Evolutionary conservation across 192 early-diverging fungal genomes (phyloP).

Genomic region (Coemansia sp.): DNA sequence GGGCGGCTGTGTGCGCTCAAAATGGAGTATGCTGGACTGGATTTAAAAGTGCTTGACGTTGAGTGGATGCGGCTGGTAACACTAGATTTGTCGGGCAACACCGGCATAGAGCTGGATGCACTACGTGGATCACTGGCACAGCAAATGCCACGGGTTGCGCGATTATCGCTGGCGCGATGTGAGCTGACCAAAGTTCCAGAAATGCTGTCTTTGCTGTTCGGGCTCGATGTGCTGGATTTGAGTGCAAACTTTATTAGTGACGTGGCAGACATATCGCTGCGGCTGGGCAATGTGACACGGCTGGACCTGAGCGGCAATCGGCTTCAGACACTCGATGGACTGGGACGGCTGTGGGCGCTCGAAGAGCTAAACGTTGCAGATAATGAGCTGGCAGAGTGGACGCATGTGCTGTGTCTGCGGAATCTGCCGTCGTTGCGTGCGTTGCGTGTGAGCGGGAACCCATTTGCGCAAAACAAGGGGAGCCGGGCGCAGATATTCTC

Average conservation of each 20-base stretch:
- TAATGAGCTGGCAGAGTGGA: constrained; percentile 35
- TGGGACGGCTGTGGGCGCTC: constrained; percentile 48
- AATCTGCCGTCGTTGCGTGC: constrained; percentile 39
- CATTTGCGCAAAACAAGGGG: constrained; percentile 19
- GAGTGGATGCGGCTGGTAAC: constrained; percentile 37
- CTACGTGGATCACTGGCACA: constrained; percentile 17
- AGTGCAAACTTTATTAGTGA: constrained; percentile 29
- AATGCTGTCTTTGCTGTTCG: constrained; percentile 26
- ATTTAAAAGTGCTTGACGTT: constrained; percentile 19
- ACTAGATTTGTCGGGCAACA: constrained; percentile 40
- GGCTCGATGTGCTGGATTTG: constrained; percentile 43
- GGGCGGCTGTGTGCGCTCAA: constrained; percentile 17
- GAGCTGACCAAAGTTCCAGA: constrained; percentile 37
- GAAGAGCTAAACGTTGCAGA: constrained; percentile 35
- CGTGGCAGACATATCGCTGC: constrained; percentile 29
- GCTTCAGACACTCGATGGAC: constrained; percentile 19
- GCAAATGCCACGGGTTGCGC: constrained; percentile 19
- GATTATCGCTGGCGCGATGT: constrained; percentile 44
- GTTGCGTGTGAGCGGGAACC: constrained; percentile 37
- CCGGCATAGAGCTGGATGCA: constrained; percentile 28
- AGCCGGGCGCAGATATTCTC: constrained; percentile 43
- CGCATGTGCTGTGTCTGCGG: constrained; percentile 22
- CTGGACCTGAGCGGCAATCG: constrained; percentile 36
- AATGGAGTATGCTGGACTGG: constrained; percentile 37
- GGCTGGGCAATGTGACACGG: constrained; percentile 30